Percentiles rank a stretch among this genome's conserved stretches.
Evolutionary conservation across 2,329 filamentous ascomycete genomes (phyloP).

Genomic region (Zarea fungicola): DNA sequence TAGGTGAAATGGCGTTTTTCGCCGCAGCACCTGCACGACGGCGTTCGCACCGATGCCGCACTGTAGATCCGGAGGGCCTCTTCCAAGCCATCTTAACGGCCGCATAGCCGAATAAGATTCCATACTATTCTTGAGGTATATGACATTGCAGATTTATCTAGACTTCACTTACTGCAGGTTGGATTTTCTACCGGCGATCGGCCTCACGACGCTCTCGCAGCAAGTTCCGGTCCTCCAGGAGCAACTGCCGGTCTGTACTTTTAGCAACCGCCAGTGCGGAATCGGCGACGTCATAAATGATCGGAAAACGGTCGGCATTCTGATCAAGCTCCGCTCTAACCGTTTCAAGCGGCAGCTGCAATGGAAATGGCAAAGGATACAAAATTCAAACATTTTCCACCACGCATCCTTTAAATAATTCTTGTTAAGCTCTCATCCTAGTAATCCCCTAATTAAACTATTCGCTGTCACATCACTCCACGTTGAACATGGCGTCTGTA

Average conservation of each 20-base stretch:
- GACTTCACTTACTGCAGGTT: no score
- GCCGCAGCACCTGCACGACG: no score
- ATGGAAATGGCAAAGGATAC: background rate
- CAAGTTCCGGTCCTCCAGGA: conserved; percentile 1
- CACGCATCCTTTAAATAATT: background rate
- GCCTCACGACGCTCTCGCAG: background rate
- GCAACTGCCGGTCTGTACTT: background rate
- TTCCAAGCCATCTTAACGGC: no score
- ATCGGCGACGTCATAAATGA: conserved; percentile 6
- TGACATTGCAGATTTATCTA: no score
- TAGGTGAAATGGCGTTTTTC: no score
- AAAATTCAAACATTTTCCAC: background rate
- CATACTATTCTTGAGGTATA: no score
- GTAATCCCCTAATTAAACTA: background rate
- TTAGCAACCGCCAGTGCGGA: background rate
- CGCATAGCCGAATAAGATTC: no score
- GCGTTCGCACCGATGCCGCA: no score
- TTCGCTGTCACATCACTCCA: background rate
- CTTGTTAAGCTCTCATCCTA: background rate
- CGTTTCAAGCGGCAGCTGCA: conserved; percentile 1
- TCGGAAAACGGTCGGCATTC: background rate
- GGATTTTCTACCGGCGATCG: background rate
- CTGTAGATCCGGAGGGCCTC: no score
- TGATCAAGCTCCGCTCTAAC: background rate
- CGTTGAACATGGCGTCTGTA: conserved; percentile 1